A percentile compares a stretch with the other conserved stretches of the same genome.
phyloP scores from a whole-genome alignment of 2,329 filamentous ascomycete species.

The Diaporthe sp. region DNA sequence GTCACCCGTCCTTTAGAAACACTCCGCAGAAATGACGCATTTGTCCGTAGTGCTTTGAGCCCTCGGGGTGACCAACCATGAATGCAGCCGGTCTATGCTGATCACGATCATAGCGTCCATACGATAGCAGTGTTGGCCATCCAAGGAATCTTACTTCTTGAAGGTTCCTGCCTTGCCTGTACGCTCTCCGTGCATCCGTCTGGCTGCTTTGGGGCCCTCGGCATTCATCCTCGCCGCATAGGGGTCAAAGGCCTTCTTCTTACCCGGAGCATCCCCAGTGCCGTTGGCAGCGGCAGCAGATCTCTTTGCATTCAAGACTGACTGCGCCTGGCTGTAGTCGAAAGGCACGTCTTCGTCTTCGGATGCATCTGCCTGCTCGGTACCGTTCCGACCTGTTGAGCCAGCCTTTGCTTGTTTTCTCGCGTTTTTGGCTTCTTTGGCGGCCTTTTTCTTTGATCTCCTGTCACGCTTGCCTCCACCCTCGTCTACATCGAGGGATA shows the following conservation, averaged over 20 bases:
- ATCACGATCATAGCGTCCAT: background rate
- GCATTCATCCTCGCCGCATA: constrained; percentile 48
- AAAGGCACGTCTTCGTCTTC: constrained; percentile 50
- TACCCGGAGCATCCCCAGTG: constrained; percentile 44
- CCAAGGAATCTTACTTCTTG: constrained; percentile 51
- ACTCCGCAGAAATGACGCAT: background rate
- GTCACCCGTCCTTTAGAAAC: background rate
- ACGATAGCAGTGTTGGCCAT: background rate
- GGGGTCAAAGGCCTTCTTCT: constrained; percentile 50
- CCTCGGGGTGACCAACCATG: background rate
- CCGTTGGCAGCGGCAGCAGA: constrained; percentile 35
- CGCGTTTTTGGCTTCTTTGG: constrained; percentile 40
- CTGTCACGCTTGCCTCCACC: constrained; percentile 41
- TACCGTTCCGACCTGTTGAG: background rate
- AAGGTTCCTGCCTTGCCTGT: constrained; percentile 55
- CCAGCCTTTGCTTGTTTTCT: constrained; percentile 41
- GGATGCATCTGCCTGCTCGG: constrained; percentile 38
- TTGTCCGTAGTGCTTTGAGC: background rate
- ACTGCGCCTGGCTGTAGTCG: constrained; percentile 53
- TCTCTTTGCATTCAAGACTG: constrained; percentile 49
- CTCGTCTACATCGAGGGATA: constrained; percentile 40
- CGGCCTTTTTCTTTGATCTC: constrained; percentile 41
- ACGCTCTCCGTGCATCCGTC: constrained; percentile 50
- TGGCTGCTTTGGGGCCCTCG: constrained; percentile 49
- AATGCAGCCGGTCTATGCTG: background rate